Evolutionary conservation across 2,329 filamentous ascomycete species (phyloP).

Genomic region (Fusarium sp.): DNA sequence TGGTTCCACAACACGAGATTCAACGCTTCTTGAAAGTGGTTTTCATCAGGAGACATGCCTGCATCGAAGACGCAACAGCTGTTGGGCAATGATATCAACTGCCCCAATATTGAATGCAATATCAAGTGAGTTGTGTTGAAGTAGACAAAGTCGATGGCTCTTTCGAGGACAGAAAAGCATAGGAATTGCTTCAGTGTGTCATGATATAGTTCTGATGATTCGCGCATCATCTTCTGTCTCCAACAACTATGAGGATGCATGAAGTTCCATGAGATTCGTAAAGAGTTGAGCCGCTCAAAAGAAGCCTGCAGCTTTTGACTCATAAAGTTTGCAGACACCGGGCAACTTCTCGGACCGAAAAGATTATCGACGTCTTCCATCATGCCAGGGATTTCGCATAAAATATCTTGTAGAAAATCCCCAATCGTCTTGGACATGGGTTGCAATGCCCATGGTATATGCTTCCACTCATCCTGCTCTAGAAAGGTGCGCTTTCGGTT

Average conservation of each 20-base stretch:
- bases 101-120: not conserved
- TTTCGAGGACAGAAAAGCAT: not conserved
- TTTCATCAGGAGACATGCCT: not conserved
- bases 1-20: not conserved
- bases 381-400: not conserved
- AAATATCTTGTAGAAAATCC: not conserved
- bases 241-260: not conserved
- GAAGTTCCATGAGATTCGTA: not conserved
- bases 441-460: not conserved
- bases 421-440: not conserved
- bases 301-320: not conserved
- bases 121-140: not conserved
- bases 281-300: not conserved
- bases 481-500: not conserved
- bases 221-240: not conserved
- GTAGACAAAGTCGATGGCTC: not conserved
- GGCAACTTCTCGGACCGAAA: accelerated
- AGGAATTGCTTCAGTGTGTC: accelerated
- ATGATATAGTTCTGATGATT: not conserved
- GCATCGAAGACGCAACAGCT: not conserved
- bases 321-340: too few relatives aligned
- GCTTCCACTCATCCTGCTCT: not conserved
- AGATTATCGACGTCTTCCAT: not conserved
- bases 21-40: accelerated
- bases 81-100: not conserved